A percentile compares a stretch with the other conserved stretches of the same genome.
phyloP scores from a whole-genome alignment of 352 stramenopile genomes.

The Plasmopara muralis region DNA sequence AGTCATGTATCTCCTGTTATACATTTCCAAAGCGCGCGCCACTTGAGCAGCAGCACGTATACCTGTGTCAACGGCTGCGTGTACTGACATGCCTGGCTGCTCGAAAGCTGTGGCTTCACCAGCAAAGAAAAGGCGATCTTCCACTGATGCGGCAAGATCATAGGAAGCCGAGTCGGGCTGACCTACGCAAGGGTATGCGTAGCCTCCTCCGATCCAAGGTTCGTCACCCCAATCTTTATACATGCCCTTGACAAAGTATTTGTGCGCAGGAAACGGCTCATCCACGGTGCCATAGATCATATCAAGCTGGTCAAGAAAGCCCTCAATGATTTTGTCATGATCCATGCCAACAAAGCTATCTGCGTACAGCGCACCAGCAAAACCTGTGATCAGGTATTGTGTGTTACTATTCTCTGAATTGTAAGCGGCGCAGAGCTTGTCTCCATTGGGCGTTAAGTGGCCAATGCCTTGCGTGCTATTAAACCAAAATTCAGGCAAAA shows the following conservation, averaged over 20 bases:
- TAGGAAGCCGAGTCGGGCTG: slow-evolving; percentile 52
- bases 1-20: not conserved
- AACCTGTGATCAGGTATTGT: slow-evolving; percentile 73
- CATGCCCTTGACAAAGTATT: slow-evolving; percentile 61
- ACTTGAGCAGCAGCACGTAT: slow-evolving; percentile 59
- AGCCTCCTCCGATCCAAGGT: slow-evolving; percentile 59
- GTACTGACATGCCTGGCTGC: slow-evolving; percentile 76
- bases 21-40: slow-evolving; percentile 10
- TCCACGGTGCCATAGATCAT: slow-evolving; percentile 64
- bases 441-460: slow-evolving; percentile 46
- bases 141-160: slow-evolving; percentile 53
- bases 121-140: slow-evolving; percentile 71
- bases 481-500: slow-evolving; percentile 81
- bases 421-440: slow-evolving; percentile 24
- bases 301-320: slow-evolving; percentile 69
- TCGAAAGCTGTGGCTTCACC: slow-evolving; percentile 77
- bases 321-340: slow-evolving; percentile 46
- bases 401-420: slow-evolving; percentile 14
- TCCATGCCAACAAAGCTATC: slow-evolving; percentile 41
- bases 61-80: slow-evolving; percentile 75
- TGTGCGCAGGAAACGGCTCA: slow-evolving; percentile 42
- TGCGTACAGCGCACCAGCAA: slow-evolving; percentile 58
- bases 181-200: slow-evolving; percentile 68
- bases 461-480: slow-evolving; percentile 67
- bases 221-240: slow-evolving; percentile 79